Base-by-base conservation (phyloP, 345 rosid species). In the Salix dunnii region DNA sequence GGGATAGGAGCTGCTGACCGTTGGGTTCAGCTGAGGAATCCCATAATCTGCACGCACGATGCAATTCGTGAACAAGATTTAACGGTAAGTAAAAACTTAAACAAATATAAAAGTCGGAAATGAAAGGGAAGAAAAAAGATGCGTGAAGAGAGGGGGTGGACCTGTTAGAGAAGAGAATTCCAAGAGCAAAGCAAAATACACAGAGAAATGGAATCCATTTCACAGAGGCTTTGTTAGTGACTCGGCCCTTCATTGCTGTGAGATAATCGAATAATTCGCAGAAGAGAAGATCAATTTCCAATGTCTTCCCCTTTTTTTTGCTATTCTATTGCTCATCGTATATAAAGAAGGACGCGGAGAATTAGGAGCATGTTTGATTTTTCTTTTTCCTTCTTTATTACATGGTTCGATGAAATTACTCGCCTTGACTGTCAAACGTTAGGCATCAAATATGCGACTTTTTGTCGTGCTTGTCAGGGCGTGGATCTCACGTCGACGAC, bases 181-280 rank as follows among this genome's bases (percentile, higher is more conserved):
- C 99, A 68, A 93, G 87, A 80, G 84, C 82, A 79, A 93, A 96
- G 86, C 81, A 93, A 72, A 81, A 88, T 65, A 84, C 73, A 80
- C 98, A 96, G 82, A 96, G 33, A 53, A 92, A 69, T 0, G 96
- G 97, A 81, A 96, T 83, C 99, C 97, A 93, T 86, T 72, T 90
- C 18, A 82, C 55, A 67, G 96, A 90, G 49, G 92, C 58, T 75
- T 82, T 89, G 61, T 16, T 74, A 58, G 86, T 33, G 74, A 78
- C 80, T 46, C 92, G 97, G 40, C 68, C 81, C 86, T 87, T 96
- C 98, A 96, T 93, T 36, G 66, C 55, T 80, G 42, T n/a, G 63
- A 60, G 68, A 80, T 42, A 13, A 3, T 10, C 5, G 11, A 18
- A 18, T 30, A 30, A 25, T 68, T 53, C 67, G 27, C n/a, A 71